phyloP scores from a whole-genome alignment of 176 grass and related monocot genomes.

The Tillandsia leiboldiana region DNA sequence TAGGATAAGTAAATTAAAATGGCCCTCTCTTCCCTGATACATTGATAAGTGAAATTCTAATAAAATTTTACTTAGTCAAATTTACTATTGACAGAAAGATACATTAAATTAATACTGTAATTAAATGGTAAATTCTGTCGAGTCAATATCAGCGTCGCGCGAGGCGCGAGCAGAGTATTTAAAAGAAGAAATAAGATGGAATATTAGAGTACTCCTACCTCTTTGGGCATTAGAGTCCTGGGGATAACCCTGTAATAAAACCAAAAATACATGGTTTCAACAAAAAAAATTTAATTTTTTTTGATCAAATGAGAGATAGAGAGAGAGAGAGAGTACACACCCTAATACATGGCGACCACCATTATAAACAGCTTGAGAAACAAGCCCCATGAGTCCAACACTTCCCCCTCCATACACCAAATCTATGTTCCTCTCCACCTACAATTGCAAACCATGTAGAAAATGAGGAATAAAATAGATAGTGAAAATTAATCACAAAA shows the following conservation, averaged over 20 bases:
- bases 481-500: not conserved
- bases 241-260: slow-evolving; percentile 34
- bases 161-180: not conserved
- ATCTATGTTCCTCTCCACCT: slow-evolving; percentile 57
- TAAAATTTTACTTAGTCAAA: too few relatives aligned
- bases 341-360: slow-evolving; percentile 50
- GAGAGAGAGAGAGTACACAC: slow-evolving; percentile 1
- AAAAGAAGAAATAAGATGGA: not conserved
- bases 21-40: not conserved
- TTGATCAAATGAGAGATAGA: not conserved
- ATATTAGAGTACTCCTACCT: slow-evolving; percentile 17
- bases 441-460: not conserved
- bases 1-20: too few relatives aligned
- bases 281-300: not conserved
- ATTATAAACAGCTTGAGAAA: slow-evolving; percentile 48
- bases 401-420: slow-evolving; percentile 74
- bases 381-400: slow-evolving; percentile 55
- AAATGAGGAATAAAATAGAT: not conserved
- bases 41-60: not conserved
- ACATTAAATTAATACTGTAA: not conserved
- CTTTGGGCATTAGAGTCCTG: slow-evolving; percentile 38
- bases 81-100: too few relatives aligned
- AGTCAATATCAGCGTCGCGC: too few relatives aligned
- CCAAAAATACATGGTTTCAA: not conserved
- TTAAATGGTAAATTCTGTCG: too few relatives aligned